Conservation (phyloP, 2,329 filamentous ascomycete genomes). For the Pestalotiopsis sp. region DNA sequence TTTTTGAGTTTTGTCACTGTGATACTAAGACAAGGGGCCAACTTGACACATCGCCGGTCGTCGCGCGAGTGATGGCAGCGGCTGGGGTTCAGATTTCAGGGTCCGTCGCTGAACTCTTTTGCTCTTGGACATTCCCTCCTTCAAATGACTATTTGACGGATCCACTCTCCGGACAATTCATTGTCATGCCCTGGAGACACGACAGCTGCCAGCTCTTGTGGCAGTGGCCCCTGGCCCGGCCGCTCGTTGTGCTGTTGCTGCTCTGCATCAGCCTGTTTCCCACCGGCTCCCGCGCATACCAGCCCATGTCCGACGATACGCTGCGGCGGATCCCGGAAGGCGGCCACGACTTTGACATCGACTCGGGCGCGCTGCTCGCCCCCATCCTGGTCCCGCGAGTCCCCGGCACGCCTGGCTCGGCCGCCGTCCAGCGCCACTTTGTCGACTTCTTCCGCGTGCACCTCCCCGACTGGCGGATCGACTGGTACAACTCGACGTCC, state of each 20-base stretch:
- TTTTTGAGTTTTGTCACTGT: background rate
- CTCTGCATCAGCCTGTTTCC: slow-evolving; percentile 27
- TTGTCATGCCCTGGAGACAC: slow-evolving; percentile 1
- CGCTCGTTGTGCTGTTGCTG: slow-evolving; percentile 8
- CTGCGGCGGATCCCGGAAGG: slow-evolving; percentile 73
- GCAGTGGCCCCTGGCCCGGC: background rate
- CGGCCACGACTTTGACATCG: slow-evolving; percentile 76
- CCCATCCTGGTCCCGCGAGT: slow-evolving; percentile 89
- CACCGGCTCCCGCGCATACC: slow-evolving; percentile 35
- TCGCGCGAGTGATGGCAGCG: background rate
- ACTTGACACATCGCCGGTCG: background rate
- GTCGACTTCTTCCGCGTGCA: slow-evolving; percentile 75
- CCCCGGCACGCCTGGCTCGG: slow-evolving; percentile 79
- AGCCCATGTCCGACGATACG: slow-evolving; percentile 70
- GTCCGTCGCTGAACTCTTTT: background rate
- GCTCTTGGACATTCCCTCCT: background rate
- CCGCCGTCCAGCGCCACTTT: slow-evolving; percentile 78
- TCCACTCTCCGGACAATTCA: background rate
- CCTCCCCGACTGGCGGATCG: slow-evolving; percentile 78
- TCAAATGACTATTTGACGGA: background rate
- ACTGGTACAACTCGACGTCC: slow-evolving; percentile 88
- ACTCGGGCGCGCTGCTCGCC: slow-evolving; percentile 74
- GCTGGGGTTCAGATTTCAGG: background rate
- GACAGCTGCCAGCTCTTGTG: background rate
- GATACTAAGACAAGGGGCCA: background rate